phyloP scores from a whole-genome alignment of 2,329 filamentous ascomycete species.

The Ophiocordyceps polyrhachis-furcata region DNA sequence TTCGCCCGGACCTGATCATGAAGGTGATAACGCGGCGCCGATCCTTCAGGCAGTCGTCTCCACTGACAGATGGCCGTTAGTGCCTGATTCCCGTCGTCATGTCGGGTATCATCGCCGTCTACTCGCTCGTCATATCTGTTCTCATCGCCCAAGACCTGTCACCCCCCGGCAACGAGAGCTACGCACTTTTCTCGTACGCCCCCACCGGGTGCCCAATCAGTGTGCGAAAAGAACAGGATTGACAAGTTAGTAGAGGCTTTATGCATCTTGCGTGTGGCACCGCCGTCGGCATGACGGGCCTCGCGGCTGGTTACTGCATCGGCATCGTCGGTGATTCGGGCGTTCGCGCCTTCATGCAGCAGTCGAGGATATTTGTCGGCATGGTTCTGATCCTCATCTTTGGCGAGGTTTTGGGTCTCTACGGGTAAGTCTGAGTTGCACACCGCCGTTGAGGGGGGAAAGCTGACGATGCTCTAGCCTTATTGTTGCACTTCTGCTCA shows the following conservation, averaged over 20 bases:
- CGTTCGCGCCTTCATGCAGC: constrained; percentile 88
- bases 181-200: constrained; percentile 67
- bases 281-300: constrained; percentile 77
- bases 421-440: constrained; percentile 48
- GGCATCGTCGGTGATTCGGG: constrained; percentile 89
- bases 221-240: constrained; percentile 3
- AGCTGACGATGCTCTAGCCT: constrained; percentile 32
- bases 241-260: constrained; percentile 43
- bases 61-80: constrained; percentile 21
- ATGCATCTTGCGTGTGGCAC: constrained; percentile 86
- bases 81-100: constrained; percentile 83
- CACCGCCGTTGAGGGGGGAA: neutral
- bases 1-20: constrained; percentile 77
- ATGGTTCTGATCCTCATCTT: constrained; percentile 99
- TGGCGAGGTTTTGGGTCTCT: constrained; percentile 88
- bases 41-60: neutral
- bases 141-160: constrained; percentile 82
- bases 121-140: constrained; percentile 90
- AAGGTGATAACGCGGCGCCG: constrained; percentile 42
- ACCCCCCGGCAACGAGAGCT: constrained; percentile 45
- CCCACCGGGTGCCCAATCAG: neutral
- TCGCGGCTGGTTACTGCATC: constrained; percentile 92
- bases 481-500: constrained; percentile 83
- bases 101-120: constrained; percentile 98
- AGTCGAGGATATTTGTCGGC: constrained; percentile 89